These are phyloP conservation scores for Drosera spatulata DNA, from an alignment of 179 eudicot genomes.

Conservation along the genomic window DNA sequence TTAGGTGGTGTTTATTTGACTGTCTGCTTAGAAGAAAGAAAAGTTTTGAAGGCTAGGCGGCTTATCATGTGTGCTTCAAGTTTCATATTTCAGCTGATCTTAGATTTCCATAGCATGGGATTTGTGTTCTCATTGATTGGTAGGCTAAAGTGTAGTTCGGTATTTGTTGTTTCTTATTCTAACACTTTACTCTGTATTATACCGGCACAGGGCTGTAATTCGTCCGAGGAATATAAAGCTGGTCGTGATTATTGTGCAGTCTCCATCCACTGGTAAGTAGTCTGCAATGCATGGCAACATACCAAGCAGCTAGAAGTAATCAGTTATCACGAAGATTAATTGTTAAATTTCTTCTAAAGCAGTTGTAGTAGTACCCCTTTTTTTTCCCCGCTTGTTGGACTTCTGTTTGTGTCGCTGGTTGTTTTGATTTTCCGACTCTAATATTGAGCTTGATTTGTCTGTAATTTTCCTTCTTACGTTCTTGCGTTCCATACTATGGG, in stretches of 20 bases:
- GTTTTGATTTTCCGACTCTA: neutral
- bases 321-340: neutral
- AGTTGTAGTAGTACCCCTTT: neutral
- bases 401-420: neutral
- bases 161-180: neutral
- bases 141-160: neutral
- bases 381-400: neutral
- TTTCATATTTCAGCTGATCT: too few species aligned
- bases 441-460: neutral
- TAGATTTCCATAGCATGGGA: too few species aligned
- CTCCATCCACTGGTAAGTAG: conserved; percentile 49
- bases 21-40: too few species aligned
- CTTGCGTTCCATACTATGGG: neutral
- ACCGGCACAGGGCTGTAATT: conserved; percentile 38
- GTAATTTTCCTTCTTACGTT: neutral
- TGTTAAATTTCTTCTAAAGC: neutral
- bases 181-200: conserved; percentile 7
- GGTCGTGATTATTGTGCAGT: conserved; percentile 55
- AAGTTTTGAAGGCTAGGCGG: too few species aligned
- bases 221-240: conserved; percentile 72
- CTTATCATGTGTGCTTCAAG: too few species aligned
- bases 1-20: too few species aligned
- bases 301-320: neutral
- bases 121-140: too few species aligned
- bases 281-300: neutral